Conservation (phyloP, 495 filamentous ascomycete species). For the Aspergillus bridgeri region DNA sequence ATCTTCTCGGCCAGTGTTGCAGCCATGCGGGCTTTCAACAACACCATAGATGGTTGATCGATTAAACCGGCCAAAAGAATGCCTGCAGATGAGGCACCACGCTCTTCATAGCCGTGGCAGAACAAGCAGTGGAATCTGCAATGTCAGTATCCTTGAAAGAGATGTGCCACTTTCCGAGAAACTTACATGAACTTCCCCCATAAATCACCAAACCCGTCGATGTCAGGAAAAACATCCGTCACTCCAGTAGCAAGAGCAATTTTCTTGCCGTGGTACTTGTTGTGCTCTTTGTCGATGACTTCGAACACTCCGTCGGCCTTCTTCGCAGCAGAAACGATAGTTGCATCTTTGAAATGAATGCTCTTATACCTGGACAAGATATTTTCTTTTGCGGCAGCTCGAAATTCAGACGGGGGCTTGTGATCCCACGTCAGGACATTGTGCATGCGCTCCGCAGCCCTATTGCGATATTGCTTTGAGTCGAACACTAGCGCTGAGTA, state of each 20-base stretch:
- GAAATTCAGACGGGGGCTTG: conserved; percentile 35
- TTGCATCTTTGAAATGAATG: conserved; percentile 33
- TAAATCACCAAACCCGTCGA: conserved; percentile 31
- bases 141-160: not conserved
- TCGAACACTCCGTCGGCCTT: conserved; percentile 1
- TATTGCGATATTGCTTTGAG: conserved; percentile 49
- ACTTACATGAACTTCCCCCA: conserved; percentile 30
- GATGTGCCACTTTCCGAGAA: too few relatives aligned
- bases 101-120: conserved; percentile 46
- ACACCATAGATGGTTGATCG: not conserved
- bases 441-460: conserved; percentile 45
- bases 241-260: conserved; percentile 49
- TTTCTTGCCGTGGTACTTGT: conserved; percentile 40
- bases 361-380: conserved; percentile 41
- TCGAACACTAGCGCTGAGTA: conserved; percentile 50
- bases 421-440: conserved; percentile 49
- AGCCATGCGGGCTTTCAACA: conserved; percentile 3
- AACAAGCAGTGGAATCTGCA: conserved; percentile 46
- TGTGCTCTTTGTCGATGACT: conserved; percentile 21
- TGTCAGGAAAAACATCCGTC: conserved; percentile 30
- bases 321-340: conserved; percentile 14
- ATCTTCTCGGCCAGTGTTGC: not conserved
- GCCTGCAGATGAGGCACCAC: conserved; percentile 25
- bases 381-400: conserved; percentile 32
- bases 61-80: conserved; percentile 15